These are phyloP conservation scores for Fraxinus cuspidata DNA, from an alignment of 257 asterid genomes.

Conservation along the genomic window DNA sequence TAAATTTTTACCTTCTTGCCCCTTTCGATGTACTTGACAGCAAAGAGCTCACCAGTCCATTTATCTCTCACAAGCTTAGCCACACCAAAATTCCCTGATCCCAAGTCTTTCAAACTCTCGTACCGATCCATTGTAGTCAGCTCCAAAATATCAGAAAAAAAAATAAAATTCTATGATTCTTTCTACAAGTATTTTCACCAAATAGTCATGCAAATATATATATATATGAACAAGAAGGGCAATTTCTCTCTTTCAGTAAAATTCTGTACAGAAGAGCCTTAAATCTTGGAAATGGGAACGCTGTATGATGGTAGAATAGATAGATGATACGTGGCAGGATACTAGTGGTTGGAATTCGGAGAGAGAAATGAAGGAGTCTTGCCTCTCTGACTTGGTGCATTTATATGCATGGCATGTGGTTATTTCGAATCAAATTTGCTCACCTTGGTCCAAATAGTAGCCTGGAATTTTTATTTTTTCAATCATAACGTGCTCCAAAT, in stretches of 20 bases:
- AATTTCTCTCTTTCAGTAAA: neutral
- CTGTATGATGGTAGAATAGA: neutral
- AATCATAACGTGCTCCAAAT: too few relatives aligned
- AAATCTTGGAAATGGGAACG: slow-evolving; percentile 12
- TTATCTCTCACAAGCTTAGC: slow-evolving; percentile 80
- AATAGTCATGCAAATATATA: neutral
- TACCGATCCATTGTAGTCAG: slow-evolving; percentile 62
- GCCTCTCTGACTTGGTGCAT: slow-evolving; percentile 22
- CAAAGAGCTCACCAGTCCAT: slow-evolving; percentile 59
- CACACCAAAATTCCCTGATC: slow-evolving; percentile 93
- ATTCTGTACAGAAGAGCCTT: neutral
- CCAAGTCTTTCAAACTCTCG: slow-evolving; percentile 75
- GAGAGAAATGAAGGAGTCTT: neutral
- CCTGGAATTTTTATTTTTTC: too few relatives aligned
- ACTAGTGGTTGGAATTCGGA: slow-evolving; percentile 24
- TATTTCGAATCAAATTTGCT: too few relatives aligned
- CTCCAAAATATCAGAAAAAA: neutral
- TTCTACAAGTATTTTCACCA: neutral
- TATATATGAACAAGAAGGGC: neutral
- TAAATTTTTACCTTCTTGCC: slow-evolving; percentile 58
- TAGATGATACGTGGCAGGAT: slow-evolving; percentile 31
- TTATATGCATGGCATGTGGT: slow-evolving; percentile 1
- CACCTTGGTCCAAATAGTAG: too few relatives aligned
- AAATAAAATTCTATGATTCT: neutral
- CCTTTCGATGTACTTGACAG: slow-evolving; percentile 86